A percentile compares a stretch with the other conserved stretches of the same genome.
Evolutionary conservation across 345 rosid species (phyloP).

Genomic region (Eucalyptus pauciflora): DNA sequence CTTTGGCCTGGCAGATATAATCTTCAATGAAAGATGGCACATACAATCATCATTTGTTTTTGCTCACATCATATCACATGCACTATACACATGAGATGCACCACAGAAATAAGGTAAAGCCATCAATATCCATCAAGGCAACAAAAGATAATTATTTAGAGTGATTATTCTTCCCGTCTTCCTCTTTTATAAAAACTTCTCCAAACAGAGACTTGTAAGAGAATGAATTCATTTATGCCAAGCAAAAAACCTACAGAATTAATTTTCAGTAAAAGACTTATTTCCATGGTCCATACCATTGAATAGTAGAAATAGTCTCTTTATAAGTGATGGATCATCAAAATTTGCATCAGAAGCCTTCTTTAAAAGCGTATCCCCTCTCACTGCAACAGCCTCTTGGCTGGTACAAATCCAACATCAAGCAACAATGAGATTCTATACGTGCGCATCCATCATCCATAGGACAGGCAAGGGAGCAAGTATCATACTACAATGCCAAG

Average conservation of each 20-base stretch:
- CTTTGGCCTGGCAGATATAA: neutral
- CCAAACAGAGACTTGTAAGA: too few species aligned
- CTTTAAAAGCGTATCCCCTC: conserved; percentile 82
- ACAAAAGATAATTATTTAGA: neutral
- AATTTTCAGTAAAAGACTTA: too few species aligned
- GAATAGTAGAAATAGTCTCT: conserved; percentile 47
- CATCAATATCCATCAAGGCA: neutral
- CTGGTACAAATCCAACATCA: conserved; percentile 30
- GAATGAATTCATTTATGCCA: neutral
- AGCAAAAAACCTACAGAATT: neutral
- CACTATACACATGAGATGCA: neutral
- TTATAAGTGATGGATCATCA: conserved; percentile 65
- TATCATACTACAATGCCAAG: neutral
- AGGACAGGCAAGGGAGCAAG: neutral
- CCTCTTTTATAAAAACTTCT: neutral
- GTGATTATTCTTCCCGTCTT: neutral
- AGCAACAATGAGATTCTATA: neutral
- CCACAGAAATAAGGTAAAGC: neutral
- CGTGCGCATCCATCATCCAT: neutral
- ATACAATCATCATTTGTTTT: too few species aligned
- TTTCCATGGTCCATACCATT: conserved; percentile 35
- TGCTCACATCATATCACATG: neutral
- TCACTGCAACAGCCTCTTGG: conserved; percentile 75
- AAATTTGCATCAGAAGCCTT: conserved; percentile 64
- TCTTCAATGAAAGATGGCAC: neutral